phyloP scores from a whole-genome alignment of 1,139 yeast genomes.

The Geotrichum australiense region DNA sequence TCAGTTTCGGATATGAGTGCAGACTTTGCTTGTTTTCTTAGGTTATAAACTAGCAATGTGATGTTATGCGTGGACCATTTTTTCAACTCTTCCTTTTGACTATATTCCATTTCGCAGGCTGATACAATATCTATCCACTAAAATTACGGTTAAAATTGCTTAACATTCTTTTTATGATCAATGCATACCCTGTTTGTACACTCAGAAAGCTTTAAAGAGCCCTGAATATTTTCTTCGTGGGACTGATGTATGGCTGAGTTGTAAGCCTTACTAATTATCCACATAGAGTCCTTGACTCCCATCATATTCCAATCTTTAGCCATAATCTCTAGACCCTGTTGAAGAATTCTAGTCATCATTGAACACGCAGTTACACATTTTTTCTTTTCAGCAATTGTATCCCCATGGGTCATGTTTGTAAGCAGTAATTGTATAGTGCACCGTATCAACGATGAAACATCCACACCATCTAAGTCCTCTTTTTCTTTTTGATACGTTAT shows the following conservation, averaged over 20 bases:
- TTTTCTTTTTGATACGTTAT: conserved; percentile 8
- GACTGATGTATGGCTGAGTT: conserved; percentile 17
- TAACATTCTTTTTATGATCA: neutral
- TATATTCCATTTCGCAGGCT: neutral
- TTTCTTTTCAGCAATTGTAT: neutral
- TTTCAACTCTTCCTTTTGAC: conserved; percentile 4
- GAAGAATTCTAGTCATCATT: conserved; percentile 5
- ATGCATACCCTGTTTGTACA: conserved; percentile 10
- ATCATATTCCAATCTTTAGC: neutral
- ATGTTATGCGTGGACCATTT: conserved; percentile 12
- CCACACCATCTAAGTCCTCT: conserved; percentile 7
- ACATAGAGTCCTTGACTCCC: conserved; percentile 12
- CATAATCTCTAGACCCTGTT: conserved; percentile 13
- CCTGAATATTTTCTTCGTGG: conserved; percentile 11
- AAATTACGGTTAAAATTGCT: neutral
- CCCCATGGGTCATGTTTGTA: conserved; percentile 13
- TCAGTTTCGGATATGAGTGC: neutral
- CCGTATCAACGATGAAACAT: conserved; percentile 16
- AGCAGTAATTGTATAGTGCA: conserved; percentile 17
- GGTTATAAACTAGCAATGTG: conserved; percentile 8
- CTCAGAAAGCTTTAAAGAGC: conserved; percentile 9
- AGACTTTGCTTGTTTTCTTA: neutral
- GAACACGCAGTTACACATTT: conserved; percentile 6
- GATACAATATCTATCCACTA: conserved; percentile 14
- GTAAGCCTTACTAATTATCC: conserved; percentile 18